Evolutionary conservation across 2,329 filamentous ascomycete species (phyloP).

Genomic region (Neofusicoccum kwambonambiense): DNA sequence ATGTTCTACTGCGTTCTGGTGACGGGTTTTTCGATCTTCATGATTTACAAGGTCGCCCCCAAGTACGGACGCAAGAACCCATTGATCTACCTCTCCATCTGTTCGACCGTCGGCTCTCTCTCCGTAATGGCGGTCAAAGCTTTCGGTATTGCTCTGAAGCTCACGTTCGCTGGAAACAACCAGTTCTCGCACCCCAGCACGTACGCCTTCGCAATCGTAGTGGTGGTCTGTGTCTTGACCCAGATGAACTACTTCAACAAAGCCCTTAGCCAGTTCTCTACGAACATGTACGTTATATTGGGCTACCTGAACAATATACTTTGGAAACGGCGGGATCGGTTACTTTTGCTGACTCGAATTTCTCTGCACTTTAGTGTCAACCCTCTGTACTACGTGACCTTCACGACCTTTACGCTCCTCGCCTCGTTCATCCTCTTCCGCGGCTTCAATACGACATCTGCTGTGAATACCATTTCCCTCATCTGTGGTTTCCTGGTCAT

Average conservation of each 20-base stretch:
- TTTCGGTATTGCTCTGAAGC: constrained; percentile 94
- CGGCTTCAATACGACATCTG: constrained; percentile 92
- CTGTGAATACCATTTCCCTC: constrained; percentile 87
- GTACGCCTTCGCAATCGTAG: constrained; percentile 95
- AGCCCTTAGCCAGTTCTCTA: constrained; percentile 91
- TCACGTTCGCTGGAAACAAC: constrained; percentile 89
- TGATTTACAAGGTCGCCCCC: constrained; percentile 95
- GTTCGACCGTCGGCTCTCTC: constrained; percentile 92
- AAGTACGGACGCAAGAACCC: constrained; percentile 92
- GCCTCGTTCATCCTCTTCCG: constrained; percentile 95
- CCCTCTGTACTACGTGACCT: constrained; percentile 95
- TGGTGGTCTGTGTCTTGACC: constrained; percentile 87
- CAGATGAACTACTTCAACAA: constrained; percentile 99
- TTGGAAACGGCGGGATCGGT: constrained; percentile 7
- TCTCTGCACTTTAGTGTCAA: constrained; percentile 65
- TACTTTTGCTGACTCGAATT: constrained; percentile 9
- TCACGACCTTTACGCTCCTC: constrained; percentile 89
- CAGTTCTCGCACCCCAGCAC: constrained; percentile 94
- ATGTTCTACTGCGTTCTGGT: constrained; percentile 81
- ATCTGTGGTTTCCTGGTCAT: constrained; percentile 92
- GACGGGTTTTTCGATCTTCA: constrained; percentile 78
- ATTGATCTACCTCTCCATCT: constrained; percentile 94
- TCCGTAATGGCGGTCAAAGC: constrained; percentile 99
- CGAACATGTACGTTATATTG: constrained; percentile 73
- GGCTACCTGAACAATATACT: neutral